Evolutionary conservation across 2,329 filamentous ascomycete species (phyloP).

Genomic region (Leptoxyphium fumago): DNA sequence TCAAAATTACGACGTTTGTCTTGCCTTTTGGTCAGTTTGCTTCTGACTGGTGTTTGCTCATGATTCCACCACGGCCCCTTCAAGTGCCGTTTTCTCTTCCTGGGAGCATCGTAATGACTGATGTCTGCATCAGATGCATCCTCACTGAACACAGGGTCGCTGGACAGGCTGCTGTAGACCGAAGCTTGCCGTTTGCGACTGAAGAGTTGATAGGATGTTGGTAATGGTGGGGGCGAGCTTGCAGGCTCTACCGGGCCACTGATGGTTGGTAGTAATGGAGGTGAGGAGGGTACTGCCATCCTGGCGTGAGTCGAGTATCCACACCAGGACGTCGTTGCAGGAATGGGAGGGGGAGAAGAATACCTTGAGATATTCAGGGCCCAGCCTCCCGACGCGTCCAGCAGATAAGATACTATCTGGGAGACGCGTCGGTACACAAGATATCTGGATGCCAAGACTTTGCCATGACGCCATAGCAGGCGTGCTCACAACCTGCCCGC

Average conservation of each 20-base stretch:
- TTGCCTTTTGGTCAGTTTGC: conserved; percentile 28
- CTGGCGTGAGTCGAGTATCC: conserved; percentile 4
- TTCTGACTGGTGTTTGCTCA: conserved; percentile 24
- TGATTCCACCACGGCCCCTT: conserved; percentile 56
- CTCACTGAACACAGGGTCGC: conserved; percentile 61
- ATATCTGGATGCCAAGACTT: no score
- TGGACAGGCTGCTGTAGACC: conserved; percentile 35
- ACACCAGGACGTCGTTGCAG: not conserved
- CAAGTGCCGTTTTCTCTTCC: conserved; percentile 46
- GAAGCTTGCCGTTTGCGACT: conserved; percentile 18
- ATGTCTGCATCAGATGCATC: conserved; percentile 45
- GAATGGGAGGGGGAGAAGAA: no score
- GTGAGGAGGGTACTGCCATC: conserved; percentile 20
- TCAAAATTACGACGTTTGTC: conserved; percentile 46
- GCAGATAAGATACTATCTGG: no score
- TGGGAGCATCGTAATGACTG: conserved; percentile 43
- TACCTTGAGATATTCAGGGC: no score
- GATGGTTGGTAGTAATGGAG: conserved; percentile 12
- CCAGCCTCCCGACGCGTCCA: no score
- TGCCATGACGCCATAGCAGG: no score
- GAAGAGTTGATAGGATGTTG: conserved; percentile 1
- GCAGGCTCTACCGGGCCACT: conserved; percentile 10
- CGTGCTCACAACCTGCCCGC: no score
- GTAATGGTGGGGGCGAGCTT: conserved; percentile 6
- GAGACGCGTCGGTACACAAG: no score